A percentile compares a stretch with the other conserved stretches of the same genome.
These are phyloP conservation scores for Kwoniella mangroviensis DNA, from an alignment of 768 basidiomycete species.

Conservation along the genomic window DNA sequence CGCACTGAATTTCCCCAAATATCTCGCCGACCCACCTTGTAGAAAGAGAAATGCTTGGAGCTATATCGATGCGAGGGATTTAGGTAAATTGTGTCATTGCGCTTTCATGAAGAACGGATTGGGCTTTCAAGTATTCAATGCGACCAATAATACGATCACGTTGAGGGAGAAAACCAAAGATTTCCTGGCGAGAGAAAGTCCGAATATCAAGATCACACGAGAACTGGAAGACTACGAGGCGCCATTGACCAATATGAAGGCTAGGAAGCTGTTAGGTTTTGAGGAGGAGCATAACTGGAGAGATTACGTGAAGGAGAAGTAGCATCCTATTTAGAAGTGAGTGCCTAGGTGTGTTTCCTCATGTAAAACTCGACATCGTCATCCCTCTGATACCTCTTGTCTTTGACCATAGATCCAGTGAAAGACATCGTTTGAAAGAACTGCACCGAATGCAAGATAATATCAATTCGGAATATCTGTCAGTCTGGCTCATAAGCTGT, in stretches of 20 bases:
- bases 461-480: no score
- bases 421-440: no score
- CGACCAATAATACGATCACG: slow-evolving; percentile 52
- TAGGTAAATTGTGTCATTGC: slow-evolving; percentile 53
- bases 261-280: slow-evolving; percentile 50
- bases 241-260: slow-evolving; percentile 53
- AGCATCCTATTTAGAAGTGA: neutral
- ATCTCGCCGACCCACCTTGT: slow-evolving; percentile 41
- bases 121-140: slow-evolving; percentile 56
- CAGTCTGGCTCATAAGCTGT: no score
- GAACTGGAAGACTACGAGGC: slow-evolving; percentile 51
- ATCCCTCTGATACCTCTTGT: no score
- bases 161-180: slow-evolving; percentile 35
- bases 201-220: slow-evolving; percentile 41
- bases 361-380: no score
- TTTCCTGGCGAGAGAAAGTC: slow-evolving; percentile 39
- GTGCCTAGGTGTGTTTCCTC: no score
- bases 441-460: no score
- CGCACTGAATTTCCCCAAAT: slow-evolving; percentile 43
- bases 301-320: slow-evolving; percentile 35
- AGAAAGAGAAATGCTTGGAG: slow-evolving; percentile 56
- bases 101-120: slow-evolving; percentile 46
- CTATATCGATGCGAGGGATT: slow-evolving; percentile 56
- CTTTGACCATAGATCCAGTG: no score
- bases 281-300: slow-evolving; percentile 54